Percentiles rank a stretch among this genome's conserved stretches.
phyloP scores from a whole-genome alignment of 129 eudicot genomes.

The Escallonia herrerae region DNA sequence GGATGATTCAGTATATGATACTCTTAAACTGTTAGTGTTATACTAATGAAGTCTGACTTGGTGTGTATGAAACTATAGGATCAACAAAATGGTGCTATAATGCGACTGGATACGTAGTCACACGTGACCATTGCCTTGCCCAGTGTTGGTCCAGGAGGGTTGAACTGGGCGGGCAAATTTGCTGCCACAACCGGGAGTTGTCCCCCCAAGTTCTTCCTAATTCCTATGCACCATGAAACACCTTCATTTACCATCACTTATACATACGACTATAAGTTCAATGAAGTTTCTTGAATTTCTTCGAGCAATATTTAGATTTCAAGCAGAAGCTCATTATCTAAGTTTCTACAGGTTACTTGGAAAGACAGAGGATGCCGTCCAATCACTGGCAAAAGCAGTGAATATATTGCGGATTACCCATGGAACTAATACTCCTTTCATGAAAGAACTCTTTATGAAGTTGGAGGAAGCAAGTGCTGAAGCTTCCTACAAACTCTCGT shows the following conservation, averaged over 20 bases:
- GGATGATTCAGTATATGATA: too few species aligned
- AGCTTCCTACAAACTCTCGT: slow-evolving; percentile 65
- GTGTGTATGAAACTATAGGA: too few species aligned
- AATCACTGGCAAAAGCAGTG: slow-evolving; percentile 61
- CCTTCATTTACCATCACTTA: neutral
- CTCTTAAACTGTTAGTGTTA: too few species aligned
- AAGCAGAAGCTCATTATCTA: neutral
- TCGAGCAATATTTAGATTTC: neutral
- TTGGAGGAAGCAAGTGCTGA: slow-evolving; percentile 92
- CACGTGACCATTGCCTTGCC: too few species aligned
- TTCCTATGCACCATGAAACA: neutral
- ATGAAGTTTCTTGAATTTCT: neutral
- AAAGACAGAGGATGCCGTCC: slow-evolving; percentile 54
- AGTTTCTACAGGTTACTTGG: slow-evolving; percentile 64
- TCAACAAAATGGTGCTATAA: too few species aligned
- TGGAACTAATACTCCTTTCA: slow-evolving; percentile 60
- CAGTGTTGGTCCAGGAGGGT: too few species aligned
- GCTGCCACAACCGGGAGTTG: neutral
- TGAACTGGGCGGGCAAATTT: too few species aligned
- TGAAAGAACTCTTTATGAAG: slow-evolving; percentile 63
- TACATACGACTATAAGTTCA: neutral
- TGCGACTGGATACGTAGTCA: too few species aligned
- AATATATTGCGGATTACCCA: slow-evolving; percentile 69
- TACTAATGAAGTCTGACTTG: too few species aligned
- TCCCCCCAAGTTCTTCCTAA: neutral